phyloP scores from a whole-genome alignment of 441 rosid species.

The Codiaeum variegatum region DNA sequence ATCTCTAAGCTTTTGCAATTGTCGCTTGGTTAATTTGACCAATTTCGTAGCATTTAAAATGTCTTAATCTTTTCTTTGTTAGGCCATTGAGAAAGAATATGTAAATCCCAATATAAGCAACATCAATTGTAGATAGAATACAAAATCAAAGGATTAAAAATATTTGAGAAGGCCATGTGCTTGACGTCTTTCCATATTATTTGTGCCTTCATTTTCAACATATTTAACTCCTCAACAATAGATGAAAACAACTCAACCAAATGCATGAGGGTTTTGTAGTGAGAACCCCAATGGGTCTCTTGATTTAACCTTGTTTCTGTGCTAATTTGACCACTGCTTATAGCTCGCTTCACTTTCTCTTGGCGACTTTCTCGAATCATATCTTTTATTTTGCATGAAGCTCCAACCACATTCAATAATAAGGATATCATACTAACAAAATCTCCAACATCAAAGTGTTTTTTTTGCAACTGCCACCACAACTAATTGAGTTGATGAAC shows the following conservation, averaged over 20 bases:
- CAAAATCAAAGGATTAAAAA: no score
- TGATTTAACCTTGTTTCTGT: neutral
- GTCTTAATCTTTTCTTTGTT: no score
- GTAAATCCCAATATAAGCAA: no score
- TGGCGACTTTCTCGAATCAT: neutral
- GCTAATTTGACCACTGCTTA: neutral
- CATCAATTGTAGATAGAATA: no score
- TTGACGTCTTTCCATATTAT: neutral
- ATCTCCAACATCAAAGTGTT: neutral
- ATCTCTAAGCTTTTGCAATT: no score
- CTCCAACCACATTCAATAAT: neutral
- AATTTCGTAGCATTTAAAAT: no score
- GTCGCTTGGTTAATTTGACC: no score
- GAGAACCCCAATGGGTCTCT: neutral
- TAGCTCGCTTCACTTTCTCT: no score
- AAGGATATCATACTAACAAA: neutral
- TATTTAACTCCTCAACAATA: neutral
- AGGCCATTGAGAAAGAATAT: no score
- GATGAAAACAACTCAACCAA: neutral
- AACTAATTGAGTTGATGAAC: neutral
- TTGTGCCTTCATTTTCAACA: neutral
- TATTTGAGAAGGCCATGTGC: no score
- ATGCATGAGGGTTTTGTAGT: neutral
- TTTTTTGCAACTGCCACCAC: neutral
- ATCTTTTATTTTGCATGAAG: neutral